phyloP scores from a whole-genome alignment of 2,329 filamentous ascomycete genomes.

The Trichothecium sympodiale region DNA sequence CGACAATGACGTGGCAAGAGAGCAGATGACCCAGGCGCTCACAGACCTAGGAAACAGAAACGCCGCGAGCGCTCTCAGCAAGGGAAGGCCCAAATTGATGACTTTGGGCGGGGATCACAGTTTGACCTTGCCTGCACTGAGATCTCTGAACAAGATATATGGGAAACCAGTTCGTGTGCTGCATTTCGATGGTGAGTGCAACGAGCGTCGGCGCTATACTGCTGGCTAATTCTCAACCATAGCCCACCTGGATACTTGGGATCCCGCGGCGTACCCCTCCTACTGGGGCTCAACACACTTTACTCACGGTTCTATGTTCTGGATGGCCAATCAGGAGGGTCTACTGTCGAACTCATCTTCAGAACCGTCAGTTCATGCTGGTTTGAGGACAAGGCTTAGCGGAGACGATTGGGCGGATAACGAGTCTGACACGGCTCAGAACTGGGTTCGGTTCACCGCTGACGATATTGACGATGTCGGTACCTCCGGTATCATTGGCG shows the following conservation, averaged over 20 bases:
- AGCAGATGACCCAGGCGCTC: constrained; percentile 77
- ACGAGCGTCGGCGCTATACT: neutral
- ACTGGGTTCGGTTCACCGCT: constrained; percentile 65
- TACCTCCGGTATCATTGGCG: constrained; percentile 63
- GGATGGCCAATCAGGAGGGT: constrained; percentile 67
- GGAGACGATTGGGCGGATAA: constrained; percentile 56
- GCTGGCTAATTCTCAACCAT: neutral
- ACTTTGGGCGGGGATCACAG: constrained; percentile 67
- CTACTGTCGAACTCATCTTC: constrained; percentile 58
- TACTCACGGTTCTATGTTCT: constrained; percentile 81
- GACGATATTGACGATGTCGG: constrained; percentile 72
- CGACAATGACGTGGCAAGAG: constrained; percentile 70
- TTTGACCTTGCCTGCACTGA: constrained; percentile 56
- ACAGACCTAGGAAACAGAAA: constrained; percentile 46
- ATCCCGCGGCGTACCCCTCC: constrained; percentile 68
- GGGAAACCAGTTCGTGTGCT: constrained; percentile 55
- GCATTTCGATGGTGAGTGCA: constrained; percentile 50
- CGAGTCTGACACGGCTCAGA: constrained; percentile 61
- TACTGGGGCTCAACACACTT: constrained; percentile 56
- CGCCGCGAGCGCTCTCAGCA: constrained; percentile 21
- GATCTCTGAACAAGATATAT: constrained; percentile 53
- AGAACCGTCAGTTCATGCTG: constrained; percentile 66
- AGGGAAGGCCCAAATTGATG: constrained; percentile 43
- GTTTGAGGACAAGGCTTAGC: constrained; percentile 62
- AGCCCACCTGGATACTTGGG: constrained; percentile 74